Evolutionary conservation across 1,284 basidiomycete genomes (phyloP).

Genomic region (Xanthoconium separans): DNA sequence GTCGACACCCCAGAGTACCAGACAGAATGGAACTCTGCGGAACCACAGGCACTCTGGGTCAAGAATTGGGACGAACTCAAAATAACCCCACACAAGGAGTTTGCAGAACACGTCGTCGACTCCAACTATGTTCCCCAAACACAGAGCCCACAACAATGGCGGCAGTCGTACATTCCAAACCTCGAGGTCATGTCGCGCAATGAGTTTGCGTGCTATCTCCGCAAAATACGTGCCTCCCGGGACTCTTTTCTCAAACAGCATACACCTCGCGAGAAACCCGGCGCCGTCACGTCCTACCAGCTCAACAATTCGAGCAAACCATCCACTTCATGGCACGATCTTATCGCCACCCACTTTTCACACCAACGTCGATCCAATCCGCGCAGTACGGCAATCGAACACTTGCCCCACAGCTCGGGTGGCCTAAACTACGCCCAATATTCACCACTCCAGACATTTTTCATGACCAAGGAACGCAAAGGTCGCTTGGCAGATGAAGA

Average conservation of each 20-base stretch:
- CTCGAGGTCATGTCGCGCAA: constrained; percentile 45
- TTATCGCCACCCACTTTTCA: constrained; percentile 38
- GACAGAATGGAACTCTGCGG: constrained; percentile 70
- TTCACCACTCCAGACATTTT: constrained; percentile 50
- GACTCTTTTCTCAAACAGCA: constrained; percentile 47
- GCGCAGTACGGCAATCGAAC: constrained; percentile 49
- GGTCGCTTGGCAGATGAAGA: constrained; percentile 52
- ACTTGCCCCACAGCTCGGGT: constrained; percentile 60
- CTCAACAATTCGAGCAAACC: constrained; percentile 30
- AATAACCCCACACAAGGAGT: constrained; percentile 35
- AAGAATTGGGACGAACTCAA: constrained; percentile 65
- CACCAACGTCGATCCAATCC: constrained; percentile 31
- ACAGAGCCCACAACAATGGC: constrained; percentile 16
- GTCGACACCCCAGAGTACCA: constrained; percentile 72
- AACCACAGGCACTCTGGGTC: constrained; percentile 62
- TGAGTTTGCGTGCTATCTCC: constrained; percentile 60
- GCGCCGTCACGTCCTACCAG: constrained; percentile 27
- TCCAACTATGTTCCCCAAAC: constrained; percentile 25
- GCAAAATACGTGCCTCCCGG: constrained; percentile 52
- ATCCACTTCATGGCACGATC: constrained; percentile 32
- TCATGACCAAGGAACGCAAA: constrained; percentile 51
- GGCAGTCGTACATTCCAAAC: constrained; percentile 39
- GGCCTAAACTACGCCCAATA: constrained; percentile 60
- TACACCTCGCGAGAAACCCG: constrained; percentile 21
- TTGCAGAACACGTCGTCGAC: constrained; percentile 24